phyloP scores from a whole-genome alignment of 768 basidiomycete genomes.

The Obba rivulosa region DNA sequence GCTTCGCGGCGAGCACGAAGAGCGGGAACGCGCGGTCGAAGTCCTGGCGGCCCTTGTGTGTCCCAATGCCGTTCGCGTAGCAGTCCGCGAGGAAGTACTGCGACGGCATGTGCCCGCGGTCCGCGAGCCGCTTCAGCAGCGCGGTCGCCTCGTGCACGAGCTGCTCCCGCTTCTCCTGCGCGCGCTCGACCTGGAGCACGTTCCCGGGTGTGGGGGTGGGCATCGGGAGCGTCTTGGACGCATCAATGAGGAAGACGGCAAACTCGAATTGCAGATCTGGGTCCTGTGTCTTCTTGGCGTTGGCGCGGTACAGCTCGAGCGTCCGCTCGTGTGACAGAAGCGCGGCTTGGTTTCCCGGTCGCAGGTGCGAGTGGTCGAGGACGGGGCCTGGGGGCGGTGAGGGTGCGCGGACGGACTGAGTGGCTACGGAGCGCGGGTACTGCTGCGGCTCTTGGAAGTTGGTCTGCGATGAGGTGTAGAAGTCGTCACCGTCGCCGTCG shows the following conservation, averaged over 20 bases:
- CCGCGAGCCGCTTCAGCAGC: conserved; percentile 86
- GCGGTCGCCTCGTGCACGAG: conserved; percentile 83
- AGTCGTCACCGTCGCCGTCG: conserved; percentile 22
- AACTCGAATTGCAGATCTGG: conserved; percentile 98
- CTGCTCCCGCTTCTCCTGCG: conserved; percentile 78
- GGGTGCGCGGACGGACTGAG: conserved; percentile 47
- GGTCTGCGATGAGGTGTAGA: conserved; percentile 21
- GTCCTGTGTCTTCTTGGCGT: conserved; percentile 98
- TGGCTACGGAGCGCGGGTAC: conserved; percentile 14
- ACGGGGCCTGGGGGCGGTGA: conserved; percentile 66
- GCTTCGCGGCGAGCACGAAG: conserved; percentile 94
- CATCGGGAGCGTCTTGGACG: conserved; percentile 84
- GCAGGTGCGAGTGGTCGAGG: conserved; percentile 88
- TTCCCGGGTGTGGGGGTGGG: conserved; percentile 67
- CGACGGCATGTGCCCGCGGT: conserved; percentile 88
- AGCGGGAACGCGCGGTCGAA: conserved; percentile 96
- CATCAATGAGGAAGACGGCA: conserved; percentile 98
- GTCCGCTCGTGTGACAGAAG: conserved; percentile 94
- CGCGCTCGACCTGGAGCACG: conserved; percentile 75
- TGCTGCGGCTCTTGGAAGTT: conserved; percentile 14
- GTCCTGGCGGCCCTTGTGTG: conserved; percentile 84
- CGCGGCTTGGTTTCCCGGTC: conserved; percentile 88
- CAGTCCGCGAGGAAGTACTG: conserved; percentile 99
- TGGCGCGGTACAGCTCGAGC: conserved; percentile 93
- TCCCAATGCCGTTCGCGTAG: conserved; percentile 97